Percentiles rank a stretch among this genome's conserved stretches.
Evolutionary conservation across 2,329 filamentous ascomycete species (phyloP).

Genomic region (Cytospora piceicola): DNA sequence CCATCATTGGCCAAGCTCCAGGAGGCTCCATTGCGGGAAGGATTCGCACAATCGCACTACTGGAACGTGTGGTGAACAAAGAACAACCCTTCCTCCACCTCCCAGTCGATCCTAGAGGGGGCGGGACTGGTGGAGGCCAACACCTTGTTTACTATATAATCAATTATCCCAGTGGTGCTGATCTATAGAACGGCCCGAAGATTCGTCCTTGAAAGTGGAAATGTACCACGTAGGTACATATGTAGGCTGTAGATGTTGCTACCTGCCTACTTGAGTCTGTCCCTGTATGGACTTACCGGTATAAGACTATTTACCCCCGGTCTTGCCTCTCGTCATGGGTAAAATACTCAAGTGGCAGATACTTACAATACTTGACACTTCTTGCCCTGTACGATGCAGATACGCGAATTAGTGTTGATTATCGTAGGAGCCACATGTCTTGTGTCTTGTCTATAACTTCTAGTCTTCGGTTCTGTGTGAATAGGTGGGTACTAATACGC

Average conservation of each 20-base stretch:
- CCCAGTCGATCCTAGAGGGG: neutral
- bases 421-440: neutral
- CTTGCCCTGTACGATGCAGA: neutral
- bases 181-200: neutral
- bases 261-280: neutral
- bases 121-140: neutral
- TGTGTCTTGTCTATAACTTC: neutral
- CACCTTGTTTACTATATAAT: neutral
- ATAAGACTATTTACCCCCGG: neutral
- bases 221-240: neutral
- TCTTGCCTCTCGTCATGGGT: neutral
- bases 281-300: neutral
- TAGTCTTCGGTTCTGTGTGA: neutral
- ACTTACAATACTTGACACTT: neutral
- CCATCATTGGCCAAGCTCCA: neutral
- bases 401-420: neutral
- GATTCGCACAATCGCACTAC: neutral
- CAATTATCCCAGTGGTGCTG: neutral
- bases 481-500: no score
- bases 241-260: neutral
- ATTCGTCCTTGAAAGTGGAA: neutral
- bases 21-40: neutral
- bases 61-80: neutral
- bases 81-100: neutral
- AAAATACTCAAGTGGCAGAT: neutral